Percentiles rank a stretch among this genome's conserved stretches.
Evolutionary conservation across 2,329 filamentous ascomycete species (phyloP).

Genomic region (Zarea fungicola): DNA sequence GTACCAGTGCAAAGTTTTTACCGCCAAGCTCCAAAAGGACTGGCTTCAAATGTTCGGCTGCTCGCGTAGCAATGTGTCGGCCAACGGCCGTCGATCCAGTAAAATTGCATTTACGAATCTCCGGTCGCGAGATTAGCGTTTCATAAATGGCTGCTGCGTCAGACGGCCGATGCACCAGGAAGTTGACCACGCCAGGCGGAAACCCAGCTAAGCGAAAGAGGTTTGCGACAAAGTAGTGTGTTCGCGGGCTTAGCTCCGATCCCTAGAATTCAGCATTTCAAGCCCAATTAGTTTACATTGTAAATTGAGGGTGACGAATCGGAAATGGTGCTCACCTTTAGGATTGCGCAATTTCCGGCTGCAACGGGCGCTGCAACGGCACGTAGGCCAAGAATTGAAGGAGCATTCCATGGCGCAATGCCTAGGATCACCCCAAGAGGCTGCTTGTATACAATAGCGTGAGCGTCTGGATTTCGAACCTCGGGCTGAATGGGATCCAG

Average conservation of each 20-base stretch:
- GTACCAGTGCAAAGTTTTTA: constrained; percentile 73
- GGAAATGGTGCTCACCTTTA: too few relatives aligned
- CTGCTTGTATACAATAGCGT: constrained; percentile 59
- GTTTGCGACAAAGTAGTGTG: constrained; percentile 27
- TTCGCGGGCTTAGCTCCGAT: constrained; percentile 28
- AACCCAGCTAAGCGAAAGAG: constrained; percentile 37
- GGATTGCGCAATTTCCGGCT: constrained; percentile 22
- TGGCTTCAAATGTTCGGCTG: constrained; percentile 72
- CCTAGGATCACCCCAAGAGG: constrained; percentile 67
- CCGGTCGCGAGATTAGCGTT: constrained; percentile 25
- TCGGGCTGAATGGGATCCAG: too few relatives aligned
- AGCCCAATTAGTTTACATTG: too few relatives aligned
- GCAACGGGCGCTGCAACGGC: constrained; percentile 18
- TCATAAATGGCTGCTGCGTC: constrained; percentile 31
- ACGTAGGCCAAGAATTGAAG: constrained; percentile 21
- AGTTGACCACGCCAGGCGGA: constrained; percentile 36
- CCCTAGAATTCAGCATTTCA: too few relatives aligned
- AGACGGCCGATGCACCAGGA: constrained; percentile 26
- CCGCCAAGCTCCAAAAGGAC: constrained; percentile 77
- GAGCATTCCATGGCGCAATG: constrained; percentile 60
- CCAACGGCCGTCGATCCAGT: constrained; percentile 74
- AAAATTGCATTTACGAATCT: constrained; percentile 67
- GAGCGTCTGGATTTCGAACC: too few relatives aligned
- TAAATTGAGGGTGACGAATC: too few relatives aligned
- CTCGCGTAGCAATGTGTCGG: constrained; percentile 62